Base-by-base conservation (phyloP, 192 early-diverging fungal genomes). In the Backusella circina region DNA sequence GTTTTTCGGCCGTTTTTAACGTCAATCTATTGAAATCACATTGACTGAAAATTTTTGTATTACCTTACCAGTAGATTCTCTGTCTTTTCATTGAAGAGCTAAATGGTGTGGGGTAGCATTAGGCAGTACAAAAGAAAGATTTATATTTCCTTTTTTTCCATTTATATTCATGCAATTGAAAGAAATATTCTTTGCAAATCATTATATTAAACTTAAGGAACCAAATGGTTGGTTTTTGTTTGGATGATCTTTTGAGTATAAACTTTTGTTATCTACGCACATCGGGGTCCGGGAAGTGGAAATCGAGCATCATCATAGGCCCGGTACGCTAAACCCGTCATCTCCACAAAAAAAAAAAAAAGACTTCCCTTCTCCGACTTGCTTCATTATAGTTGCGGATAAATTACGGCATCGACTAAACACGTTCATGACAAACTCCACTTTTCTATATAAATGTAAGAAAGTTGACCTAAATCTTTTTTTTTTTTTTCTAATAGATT, bases 341-440 rank as follows among this genome's bases (percentile, higher is more conserved):
- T 61, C 54, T 61, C 54, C 54, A 61, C 54, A 61, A 61, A 51
- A 51, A 51, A 51, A 51, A 51, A 51, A 61, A 61, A 4, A 61
- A 61, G 26, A n/a, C 67, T n/a, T 68, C 32, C n/a, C 67, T 68
- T 68, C 33, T 38, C 36, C 69, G 26, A 44, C 18, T 41, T 37
- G 9, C 39, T 30, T 28, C 37, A 47, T n/a, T 38, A 23, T 13
- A 7, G 2, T 7, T 28, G 28, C 69, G 69, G 69, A 70, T 41
- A 70, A 70, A 70, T 44, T 70, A 70, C 69, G 69, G 69, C 69
- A 70, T 36, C 21, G 5, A 4, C 21, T 39, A 70, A 70, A 70
- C 41, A 70, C 28, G 69, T 47, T 70, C 47, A 47, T 70, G 2
- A 28, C 54, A 61, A 61, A 61, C 54, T 61, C 54, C 54, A 61